phyloP scores from a whole-genome alignment of 2,329 filamentous ascomycete genomes.

The Diplodia seriata region DNA sequence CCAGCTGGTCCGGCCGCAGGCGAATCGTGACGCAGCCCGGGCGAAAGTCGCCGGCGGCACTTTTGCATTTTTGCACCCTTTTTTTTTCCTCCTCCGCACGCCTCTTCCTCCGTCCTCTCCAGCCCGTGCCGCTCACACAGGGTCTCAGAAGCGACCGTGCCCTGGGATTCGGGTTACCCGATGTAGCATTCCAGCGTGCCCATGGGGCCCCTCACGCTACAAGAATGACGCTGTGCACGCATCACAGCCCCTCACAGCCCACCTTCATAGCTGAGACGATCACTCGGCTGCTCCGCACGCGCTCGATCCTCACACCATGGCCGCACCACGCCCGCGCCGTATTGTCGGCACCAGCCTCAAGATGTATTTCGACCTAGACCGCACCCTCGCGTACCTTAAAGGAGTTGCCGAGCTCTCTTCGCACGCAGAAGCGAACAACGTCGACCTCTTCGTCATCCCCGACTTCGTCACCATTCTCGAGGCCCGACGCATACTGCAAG shows the following conservation, averaged over 20 bases:
- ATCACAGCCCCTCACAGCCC: background rate
- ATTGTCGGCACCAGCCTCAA: constrained; percentile 78
- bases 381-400: constrained; percentile 61
- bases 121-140: background rate
- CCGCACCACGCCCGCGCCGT: constrained; percentile 56
- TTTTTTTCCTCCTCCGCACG: background rate
- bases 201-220: constrained; percentile 19
- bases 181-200: constrained; percentile 16
- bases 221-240: constrained; percentile 6
- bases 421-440: constrained; percentile 61
- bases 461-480: constrained; percentile 74
- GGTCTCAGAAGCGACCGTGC: background rate
- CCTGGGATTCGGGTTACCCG: constrained; percentile 16
- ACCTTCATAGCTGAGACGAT: background rate
- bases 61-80: background rate
- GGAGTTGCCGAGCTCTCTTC: constrained; percentile 53
- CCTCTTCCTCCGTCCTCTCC: background rate
- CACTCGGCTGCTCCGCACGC: background rate
- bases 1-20: constrained; percentile 2
- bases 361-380: constrained; percentile 77
- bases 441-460: constrained; percentile 79
- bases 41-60: background rate
- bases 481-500: constrained; percentile 57
- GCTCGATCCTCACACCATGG: background rate
- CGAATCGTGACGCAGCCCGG: background rate